Percentiles rank a stretch among this genome's conserved stretches.
These are phyloP conservation scores for Cordyceps fumosorosea DNA, from an alignment of 2,329 filamentous ascomycete genomes.

Conservation along the genomic window DNA sequence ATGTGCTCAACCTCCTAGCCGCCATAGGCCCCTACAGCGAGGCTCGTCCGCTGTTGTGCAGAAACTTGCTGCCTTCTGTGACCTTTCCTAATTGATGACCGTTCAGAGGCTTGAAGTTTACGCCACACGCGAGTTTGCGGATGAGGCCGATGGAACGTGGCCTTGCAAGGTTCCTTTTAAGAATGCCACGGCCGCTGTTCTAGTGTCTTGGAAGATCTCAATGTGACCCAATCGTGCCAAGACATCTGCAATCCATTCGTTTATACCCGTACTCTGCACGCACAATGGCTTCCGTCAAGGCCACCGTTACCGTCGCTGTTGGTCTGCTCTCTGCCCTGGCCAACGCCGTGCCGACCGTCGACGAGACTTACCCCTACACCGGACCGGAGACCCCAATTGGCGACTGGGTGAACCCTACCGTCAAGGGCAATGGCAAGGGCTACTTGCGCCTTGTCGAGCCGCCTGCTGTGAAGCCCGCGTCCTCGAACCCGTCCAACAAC, in stretches of 20 bases:
- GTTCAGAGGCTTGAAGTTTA: not conserved
- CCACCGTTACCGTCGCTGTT: not conserved
- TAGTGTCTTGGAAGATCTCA: not conserved
- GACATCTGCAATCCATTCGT: not conserved
- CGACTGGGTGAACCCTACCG: constrained; percentile 43
- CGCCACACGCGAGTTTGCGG: not conserved
- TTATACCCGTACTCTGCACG: not conserved
- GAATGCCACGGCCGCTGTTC: not conserved
- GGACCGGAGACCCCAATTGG: constrained; percentile 42
- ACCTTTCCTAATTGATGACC: not conserved
- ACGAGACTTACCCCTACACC: constrained; percentile 39
- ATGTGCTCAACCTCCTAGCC: not conserved
- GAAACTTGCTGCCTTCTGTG: no score
- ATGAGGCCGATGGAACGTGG: not conserved
- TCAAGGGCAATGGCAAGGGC: constrained; percentile 47
- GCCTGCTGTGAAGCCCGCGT: constrained; percentile 40
- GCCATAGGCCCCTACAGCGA: not conserved
- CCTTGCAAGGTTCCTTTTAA: not conserved
- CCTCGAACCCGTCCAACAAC: constrained; percentile 40
- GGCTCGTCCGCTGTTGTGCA: not conserved
- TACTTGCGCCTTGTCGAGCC: constrained; percentile 43
- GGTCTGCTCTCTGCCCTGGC: constrained; percentile 11
- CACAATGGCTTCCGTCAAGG: not conserved
- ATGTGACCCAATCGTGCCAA: not conserved
- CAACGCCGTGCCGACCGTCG: constrained; percentile 23